A percentile compares a stretch with the other conserved stretches of the same genome.
phyloP scores from a whole-genome alignment of 1,139 yeast genomes.

The Ogataea hybrid region DNA sequence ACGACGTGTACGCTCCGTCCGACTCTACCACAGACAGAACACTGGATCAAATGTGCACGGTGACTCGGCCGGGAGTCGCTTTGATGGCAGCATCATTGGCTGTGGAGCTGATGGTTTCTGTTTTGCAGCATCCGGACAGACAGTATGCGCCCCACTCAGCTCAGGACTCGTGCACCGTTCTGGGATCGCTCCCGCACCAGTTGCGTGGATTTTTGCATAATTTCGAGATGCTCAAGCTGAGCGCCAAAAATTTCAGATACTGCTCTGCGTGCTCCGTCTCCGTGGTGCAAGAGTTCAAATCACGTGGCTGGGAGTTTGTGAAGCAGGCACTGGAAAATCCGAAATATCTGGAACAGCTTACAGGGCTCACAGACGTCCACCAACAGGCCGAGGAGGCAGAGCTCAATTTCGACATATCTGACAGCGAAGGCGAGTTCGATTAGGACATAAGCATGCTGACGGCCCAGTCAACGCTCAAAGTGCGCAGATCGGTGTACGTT shows the following conservation, averaged over 20 bases:
- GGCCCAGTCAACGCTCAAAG: constrained; percentile 91
- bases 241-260: constrained; percentile 66
- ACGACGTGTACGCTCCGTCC: constrained; percentile 91
- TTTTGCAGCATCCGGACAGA: constrained; percentile 63
- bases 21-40: constrained; percentile 85
- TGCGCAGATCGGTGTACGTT: constrained; percentile 90
- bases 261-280: constrained; percentile 83
- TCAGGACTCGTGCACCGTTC: constrained; percentile 33
- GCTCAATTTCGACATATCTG: constrained; percentile 42
- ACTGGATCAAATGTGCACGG: constrained; percentile 97
- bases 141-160: constrained; percentile 45
- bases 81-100: constrained; percentile 83
- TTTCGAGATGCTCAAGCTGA: constrained; percentile 61
- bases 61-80: constrained; percentile 95
- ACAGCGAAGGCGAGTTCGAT: constrained; percentile 38
- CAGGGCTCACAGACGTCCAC: constrained; percentile 77
- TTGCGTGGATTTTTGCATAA: constrained; percentile 76
- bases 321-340: constrained; percentile 62
- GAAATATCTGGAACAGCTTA: constrained; percentile 64
- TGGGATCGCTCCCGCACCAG: constrained; percentile 87
- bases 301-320: constrained; percentile 79
- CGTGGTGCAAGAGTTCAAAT: constrained; percentile 49
- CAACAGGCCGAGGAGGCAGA: constrained; percentile 66
- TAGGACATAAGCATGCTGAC: constrained; percentile 75
- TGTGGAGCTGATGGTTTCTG: constrained; percentile 75